Conservation (phyloP, 2,329 filamentous ascomycete genomes). For the Aspergillus costaricaensis region DNA sequence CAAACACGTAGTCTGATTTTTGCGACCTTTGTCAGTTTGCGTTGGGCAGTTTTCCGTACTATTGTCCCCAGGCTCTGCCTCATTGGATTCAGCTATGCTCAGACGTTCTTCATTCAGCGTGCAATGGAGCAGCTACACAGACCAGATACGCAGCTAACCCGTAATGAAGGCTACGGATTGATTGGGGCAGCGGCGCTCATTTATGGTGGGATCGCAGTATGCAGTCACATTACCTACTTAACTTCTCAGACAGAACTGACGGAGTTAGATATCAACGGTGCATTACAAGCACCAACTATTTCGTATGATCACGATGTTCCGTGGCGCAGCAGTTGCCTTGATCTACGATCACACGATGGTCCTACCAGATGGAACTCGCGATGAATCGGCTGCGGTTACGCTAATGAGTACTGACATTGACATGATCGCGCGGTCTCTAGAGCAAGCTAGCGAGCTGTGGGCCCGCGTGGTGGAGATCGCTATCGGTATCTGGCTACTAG, state of each 20-base stretch:
- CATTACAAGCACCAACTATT: conserved; percentile 39
- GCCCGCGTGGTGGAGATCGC: conserved; percentile 8
- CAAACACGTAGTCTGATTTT: conserved; percentile 10
- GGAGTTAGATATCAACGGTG: conserved; percentile 21
- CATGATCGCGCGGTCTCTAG: conserved; percentile 3
- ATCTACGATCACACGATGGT: conserved; percentile 4
- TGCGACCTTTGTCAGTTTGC: conserved; percentile 22
- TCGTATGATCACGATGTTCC: conserved; percentile 37
- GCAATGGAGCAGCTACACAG: conserved; percentile 24
- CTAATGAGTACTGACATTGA: conserved; percentile 11
- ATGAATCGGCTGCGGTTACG: conserved; percentile 4
- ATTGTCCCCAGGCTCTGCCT: conserved; percentile 21
- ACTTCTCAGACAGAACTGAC: neutral
- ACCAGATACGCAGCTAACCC: conserved; percentile 9
- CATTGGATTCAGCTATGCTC: conserved; percentile 24
- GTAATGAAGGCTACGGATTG: conserved; percentile 37
- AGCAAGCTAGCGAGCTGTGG: conserved; percentile 4
- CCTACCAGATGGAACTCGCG: neutral
- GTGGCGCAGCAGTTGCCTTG: neutral
- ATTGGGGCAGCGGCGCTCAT: conserved; percentile 41
- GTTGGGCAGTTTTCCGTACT: conserved; percentile 22
- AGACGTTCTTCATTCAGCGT: conserved; percentile 30
- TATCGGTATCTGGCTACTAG: conserved; percentile 7
- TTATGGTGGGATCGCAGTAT: conserved; percentile 42
- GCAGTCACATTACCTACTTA: neutral